Percentiles rank a stretch among this genome's conserved stretches.
Evolutionary conservation across 805 yeast species (phyloP).

Genomic region (Clavispora phyllophila): DNA sequence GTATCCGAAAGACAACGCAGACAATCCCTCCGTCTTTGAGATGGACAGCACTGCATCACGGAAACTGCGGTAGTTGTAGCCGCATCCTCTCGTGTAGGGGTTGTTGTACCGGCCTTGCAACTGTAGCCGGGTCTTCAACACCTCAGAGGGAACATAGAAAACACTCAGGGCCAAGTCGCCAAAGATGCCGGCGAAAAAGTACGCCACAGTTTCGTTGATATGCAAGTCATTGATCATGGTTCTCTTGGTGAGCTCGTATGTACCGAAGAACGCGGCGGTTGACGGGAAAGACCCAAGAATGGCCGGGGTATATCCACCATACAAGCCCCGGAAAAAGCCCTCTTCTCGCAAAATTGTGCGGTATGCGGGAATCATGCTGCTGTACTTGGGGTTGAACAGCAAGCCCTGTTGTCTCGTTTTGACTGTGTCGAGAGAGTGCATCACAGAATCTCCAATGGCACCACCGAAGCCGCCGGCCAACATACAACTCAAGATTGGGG

Average conservation of each 20-base stretch:
- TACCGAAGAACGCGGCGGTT: slow-evolving; percentile 88
- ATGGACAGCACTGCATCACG: slow-evolving; percentile 66
- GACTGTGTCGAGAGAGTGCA: slow-evolving; percentile 96
- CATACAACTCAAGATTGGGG: slow-evolving; percentile 57
- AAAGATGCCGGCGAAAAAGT: slow-evolving; percentile 80
- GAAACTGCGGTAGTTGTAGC: slow-evolving; percentile 81
- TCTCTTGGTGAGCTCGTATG: slow-evolving; percentile 81
- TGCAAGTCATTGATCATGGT: slow-evolving; percentile 56
- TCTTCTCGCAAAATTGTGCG: slow-evolving; percentile 73
- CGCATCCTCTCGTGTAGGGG: slow-evolving; percentile 62
- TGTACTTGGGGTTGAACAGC: slow-evolving; percentile 59
- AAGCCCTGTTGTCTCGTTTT: slow-evolving; percentile 98
- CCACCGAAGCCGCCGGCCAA: slow-evolving; percentile 96
- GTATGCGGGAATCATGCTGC: slow-evolving; percentile 72
- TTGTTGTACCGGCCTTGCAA: slow-evolving; percentile 86
- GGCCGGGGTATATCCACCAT: slow-evolving; percentile 91
- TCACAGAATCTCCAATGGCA: slow-evolving; percentile 80
- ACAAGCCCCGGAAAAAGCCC: slow-evolving; percentile 78
- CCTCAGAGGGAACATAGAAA: slow-evolving; percentile 93
- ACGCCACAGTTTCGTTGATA: slow-evolving; percentile 73
- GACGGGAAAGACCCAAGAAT: slow-evolving; percentile 90
- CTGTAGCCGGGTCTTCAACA: slow-evolving; percentile 86
- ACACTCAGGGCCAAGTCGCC: slow-evolving; percentile 90
- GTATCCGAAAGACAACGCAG: slow-evolving; percentile 82
- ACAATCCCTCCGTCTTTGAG: slow-evolving; percentile 61